phyloP scores from a whole-genome alignment of 495 filamentous ascomycete species.

The Podospora australis region DNA sequence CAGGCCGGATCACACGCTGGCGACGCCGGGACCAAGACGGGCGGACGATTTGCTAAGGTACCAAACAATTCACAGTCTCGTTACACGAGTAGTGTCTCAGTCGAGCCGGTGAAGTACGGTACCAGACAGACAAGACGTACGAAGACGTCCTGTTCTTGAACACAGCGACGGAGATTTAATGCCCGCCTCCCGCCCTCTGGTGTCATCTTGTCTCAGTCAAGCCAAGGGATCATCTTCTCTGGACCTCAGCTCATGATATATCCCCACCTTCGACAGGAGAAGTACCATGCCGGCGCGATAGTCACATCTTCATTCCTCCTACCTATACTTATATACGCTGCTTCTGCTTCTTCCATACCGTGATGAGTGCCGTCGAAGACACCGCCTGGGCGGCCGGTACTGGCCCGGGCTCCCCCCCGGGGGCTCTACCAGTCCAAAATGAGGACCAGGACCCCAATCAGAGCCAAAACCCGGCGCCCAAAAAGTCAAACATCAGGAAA shows the following conservation, averaged over 20 bases:
- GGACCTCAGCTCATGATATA: neutral
- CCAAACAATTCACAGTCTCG: constrained; percentile 2
- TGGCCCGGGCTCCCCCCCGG: constrained; percentile 12
- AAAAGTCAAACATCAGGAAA: constrained; percentile 49
- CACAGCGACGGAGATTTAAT: constrained; percentile 8
- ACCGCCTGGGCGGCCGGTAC: too few relatives aligned
- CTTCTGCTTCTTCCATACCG: too few relatives aligned
- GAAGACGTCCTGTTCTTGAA: too few relatives aligned
- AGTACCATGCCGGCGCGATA: too few relatives aligned
- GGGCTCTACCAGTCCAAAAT: constrained; percentile 3
- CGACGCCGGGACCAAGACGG: constrained; percentile 1
- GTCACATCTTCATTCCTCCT: too few relatives aligned
- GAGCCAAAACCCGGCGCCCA: constrained; percentile 22
- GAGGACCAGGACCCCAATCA: constrained; percentile 21
- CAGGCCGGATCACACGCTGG: neutral
- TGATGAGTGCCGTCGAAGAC: too few relatives aligned
- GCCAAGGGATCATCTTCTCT: neutral
- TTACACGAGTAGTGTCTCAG: constrained; percentile 15
- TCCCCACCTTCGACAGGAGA: too few relatives aligned
- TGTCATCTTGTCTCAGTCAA: constrained; percentile 1
- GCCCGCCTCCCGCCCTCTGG: neutral
- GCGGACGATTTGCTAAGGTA: neutral
- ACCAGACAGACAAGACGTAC: too few relatives aligned
- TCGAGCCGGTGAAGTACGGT: constrained; percentile 2
- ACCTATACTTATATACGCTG: too few relatives aligned